Evolutionary conservation across 192 early-diverging fungal species (phyloP), one percentile per base, ranked within the genome.

Genomic region (Backusella sp.): DNA sequence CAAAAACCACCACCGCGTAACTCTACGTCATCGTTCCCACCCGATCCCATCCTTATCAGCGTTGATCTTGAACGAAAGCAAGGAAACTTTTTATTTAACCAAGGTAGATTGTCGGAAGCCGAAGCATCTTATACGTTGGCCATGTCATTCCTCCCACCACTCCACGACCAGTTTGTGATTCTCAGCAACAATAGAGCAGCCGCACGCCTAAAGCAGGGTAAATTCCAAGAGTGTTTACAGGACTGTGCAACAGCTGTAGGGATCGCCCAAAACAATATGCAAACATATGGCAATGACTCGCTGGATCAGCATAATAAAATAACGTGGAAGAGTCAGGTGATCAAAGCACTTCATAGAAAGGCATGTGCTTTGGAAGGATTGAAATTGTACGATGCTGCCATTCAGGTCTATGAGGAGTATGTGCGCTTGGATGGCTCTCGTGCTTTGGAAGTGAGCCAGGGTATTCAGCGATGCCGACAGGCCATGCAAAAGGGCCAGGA

Each of bases 121-220:
- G 91, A 92, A 41, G 77, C 79, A 3, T 85, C 83, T 11, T 99
- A 99, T 81, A 87, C 88, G 1, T 74, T 72, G 8, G 91, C 94
- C 0, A 85, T 97, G 11, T 62, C 78, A 30, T 72, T 79, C 8
- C 86, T 98, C 0, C 90, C 96, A 1, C 37, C 74, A 28, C 59
- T 73, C 15, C 96, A 99, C 76, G 77, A 90, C 15, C 69, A 88
- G 5, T 76, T 90, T 14, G 86, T 94, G 2, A 70, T 93, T 6
- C 80, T 96, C 28, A 88, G 88, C 83, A 96, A 95, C 85, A 97
- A 98, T 82, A 92, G 95, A 35, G 96, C 97, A 1, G 90, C 94
- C 4, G 88, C 94, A 1, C 84, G 89, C 11, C 82, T 94, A 37
- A 97, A 98, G 84, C 93, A 86, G n/a, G 96, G 96, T 23, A 91